Evolutionary conservation across 306 rosid genomes (phyloP), one percentile per base, ranked within the genome.

Genomic region (Quercus agrifolia): DNA sequence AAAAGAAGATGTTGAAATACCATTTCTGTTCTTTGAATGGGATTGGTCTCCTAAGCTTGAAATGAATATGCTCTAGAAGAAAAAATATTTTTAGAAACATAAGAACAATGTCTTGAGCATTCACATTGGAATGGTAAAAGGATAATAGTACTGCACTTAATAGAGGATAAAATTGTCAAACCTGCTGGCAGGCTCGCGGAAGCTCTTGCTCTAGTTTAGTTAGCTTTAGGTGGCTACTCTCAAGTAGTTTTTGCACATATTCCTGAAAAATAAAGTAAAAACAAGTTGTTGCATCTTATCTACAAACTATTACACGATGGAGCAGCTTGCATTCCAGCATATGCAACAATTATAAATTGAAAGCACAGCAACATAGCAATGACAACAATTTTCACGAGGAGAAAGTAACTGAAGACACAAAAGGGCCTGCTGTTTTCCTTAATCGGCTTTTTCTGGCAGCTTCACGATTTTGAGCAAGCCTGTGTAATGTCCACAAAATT

Each of bases 401-500:
- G 35, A 81, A 75, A 31, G 49, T 15, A 27, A 74, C 54, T 74
- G 71, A 64, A 74, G 70, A 71, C 49, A 71, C 52, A 71, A 58
- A 56, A 57, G 72, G 19, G 38, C 85, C 68, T 63, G 90, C 98
- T 84, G 92, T 95, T 86, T 95, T 95, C 86, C 96, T 83, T 81
- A 92, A 73, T 74, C 98, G 83, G 78, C 99, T 91, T 83, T 95
- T 95, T 85, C 98, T 87, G 38, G 98, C 99, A 77, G 99, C 99
- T 83, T 95, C 99, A 23, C 94, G 99, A 84, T 95, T 95, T 92
- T 95, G 99, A 62, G 99, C 96, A 70, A 95, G 92, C 75, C 94
- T 85, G 79, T 98, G 97, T 73, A 91, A 30, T 2, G 92, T 92
- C 98, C 92, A 88, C 61, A 78, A 72, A 64, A 38, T 28, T 33